A percentile compares a stretch with the other conserved stretches of the same genome.
phyloP scores from a whole-genome alignment of 2,329 filamentous ascomycete species.

The Fusarium sp. region DNA sequence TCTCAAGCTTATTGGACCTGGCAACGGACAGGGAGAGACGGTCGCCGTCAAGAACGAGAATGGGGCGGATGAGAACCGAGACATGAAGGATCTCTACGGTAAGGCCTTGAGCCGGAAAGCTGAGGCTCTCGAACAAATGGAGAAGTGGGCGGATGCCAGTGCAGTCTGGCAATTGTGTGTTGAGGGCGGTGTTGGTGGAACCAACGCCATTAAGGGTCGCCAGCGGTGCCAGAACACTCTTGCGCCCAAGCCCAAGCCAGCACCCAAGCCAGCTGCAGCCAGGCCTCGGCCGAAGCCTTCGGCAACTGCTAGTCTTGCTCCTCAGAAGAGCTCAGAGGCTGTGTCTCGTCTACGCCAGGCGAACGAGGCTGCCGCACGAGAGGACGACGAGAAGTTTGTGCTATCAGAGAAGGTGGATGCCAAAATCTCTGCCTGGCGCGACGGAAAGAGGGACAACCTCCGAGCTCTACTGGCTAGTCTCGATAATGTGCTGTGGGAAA shows the following conservation, averaged over 20 bases:
- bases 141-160: conserved; percentile 90
- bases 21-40: conserved; percentile 83
- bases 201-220: conserved; percentile 86
- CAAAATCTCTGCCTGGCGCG: conserved; percentile 84
- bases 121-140: conserved; percentile 94
- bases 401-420: conserved; percentile 90
- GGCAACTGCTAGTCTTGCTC: conserved; percentile 56
- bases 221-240: conserved; percentile 91
- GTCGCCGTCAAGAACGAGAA: conserved; percentile 77
- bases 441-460: conserved; percentile 93
- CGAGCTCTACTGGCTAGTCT: conserved; percentile 89
- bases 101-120: conserved; percentile 96
- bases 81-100: conserved; percentile 94
- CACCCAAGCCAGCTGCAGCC: conserved; percentile 62
- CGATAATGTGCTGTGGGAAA: conserved; percentile 91
- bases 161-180: conserved; percentile 87
- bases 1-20: conserved; percentile 83
- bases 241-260: conserved; percentile 74
- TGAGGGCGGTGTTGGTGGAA: conserved; percentile 87
- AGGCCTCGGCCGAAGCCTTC: conserved; percentile 64
- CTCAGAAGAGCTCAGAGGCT: conserved; percentile 77
- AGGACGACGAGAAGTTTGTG: conserved; percentile 94
- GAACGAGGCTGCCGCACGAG: conserved; percentile 86
- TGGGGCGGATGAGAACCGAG: conserved; percentile 75
- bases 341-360: conserved; percentile 87